phyloP scores from a whole-genome alignment of 768 basidiomycete species.

The Termitomyces eurrhizus region DNA sequence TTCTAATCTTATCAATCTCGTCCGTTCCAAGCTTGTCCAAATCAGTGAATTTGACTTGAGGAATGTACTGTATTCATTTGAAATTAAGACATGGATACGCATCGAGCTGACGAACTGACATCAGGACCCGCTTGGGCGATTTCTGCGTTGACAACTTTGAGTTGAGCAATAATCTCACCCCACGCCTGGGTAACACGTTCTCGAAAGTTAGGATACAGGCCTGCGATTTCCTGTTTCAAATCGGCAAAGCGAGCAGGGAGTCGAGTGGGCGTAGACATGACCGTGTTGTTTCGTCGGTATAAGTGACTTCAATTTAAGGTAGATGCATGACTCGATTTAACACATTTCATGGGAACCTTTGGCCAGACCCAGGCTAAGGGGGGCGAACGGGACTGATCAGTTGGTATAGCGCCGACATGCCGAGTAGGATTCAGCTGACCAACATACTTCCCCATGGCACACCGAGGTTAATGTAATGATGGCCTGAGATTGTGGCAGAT shows the following conservation, averaged over 20 bases:
- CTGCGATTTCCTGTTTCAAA: slow-evolving; percentile 55
- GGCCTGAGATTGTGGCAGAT: not conserved
- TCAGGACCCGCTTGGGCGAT: slow-evolving; percentile 46
- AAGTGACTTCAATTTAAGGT: not conserved
- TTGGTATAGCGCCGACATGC: not conserved
- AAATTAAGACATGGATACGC: not conserved
- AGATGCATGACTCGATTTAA: not conserved
- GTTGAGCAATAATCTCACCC: slow-evolving; percentile 51
- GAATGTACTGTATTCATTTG: slow-evolving; percentile 42
- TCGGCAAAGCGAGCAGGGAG: slow-evolving; percentile 52
- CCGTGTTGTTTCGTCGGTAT: not conserved
- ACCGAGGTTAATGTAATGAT: not conserved
- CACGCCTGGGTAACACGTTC: slow-evolving; percentile 48
- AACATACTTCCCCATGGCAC: not conserved
- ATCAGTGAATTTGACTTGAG: slow-evolving; percentile 56
- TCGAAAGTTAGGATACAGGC: slow-evolving; percentile 48
- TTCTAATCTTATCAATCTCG: slow-evolving; percentile 45
- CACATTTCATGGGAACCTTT: not conserved
- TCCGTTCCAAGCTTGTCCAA: slow-evolving; percentile 43
- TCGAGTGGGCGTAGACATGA: slow-evolving; percentile 10
- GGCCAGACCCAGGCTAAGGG: not conserved
- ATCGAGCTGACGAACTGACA: slow-evolving; percentile 29
- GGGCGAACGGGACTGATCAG: not conserved
- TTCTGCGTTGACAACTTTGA: slow-evolving; percentile 39
- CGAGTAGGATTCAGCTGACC: not conserved